These are phyloP conservation scores for Primulina huaijiensis DNA, from an alignment of 257 asterid genomes.

Conservation along the genomic window DNA sequence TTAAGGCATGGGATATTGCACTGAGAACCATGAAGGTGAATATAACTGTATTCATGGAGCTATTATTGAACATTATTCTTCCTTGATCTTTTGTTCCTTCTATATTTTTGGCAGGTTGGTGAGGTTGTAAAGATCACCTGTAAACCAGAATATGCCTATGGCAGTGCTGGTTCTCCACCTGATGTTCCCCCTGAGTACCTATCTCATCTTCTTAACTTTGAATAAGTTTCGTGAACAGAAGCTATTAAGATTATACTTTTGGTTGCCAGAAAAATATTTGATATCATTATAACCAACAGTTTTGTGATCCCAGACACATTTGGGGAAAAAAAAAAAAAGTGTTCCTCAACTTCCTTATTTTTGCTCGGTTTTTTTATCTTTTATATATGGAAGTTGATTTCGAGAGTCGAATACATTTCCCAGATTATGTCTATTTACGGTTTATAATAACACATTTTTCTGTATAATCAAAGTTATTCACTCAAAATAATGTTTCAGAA, in stretches of 20 bases:
- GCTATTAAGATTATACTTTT: constrained; percentile 5
- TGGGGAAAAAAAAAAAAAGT: no score
- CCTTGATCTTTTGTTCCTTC: constrained; percentile 12
- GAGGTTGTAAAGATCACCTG: constrained; percentile 90
- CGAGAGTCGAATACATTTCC: background rate
- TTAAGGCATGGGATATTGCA: constrained; percentile 92
- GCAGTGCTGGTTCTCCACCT: constrained; percentile 94
- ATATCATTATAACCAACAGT: background rate
- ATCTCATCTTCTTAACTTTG: constrained; percentile 8
- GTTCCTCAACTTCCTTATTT: background rate
- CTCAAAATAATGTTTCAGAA: background rate
- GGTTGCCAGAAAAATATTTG: background rate
- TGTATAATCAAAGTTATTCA: background rate
- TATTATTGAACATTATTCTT: constrained; percentile 6
- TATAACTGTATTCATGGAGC: constrained; percentile 5
- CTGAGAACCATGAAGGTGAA: constrained; percentile 88
- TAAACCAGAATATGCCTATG: constrained; percentile 95
- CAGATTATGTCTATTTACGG: background rate
- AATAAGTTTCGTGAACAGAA: constrained; percentile 1
- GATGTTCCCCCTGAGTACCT: constrained; percentile 87
- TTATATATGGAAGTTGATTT: background rate
- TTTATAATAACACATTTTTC: background rate
- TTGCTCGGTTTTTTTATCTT: background rate
- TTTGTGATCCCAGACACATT: background rate
- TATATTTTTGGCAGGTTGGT: constrained; percentile 59